Evolutionary conservation across 768 basidiomycete genomes (phyloP).

Genomic region (Cytidiella melzeri): DNA sequence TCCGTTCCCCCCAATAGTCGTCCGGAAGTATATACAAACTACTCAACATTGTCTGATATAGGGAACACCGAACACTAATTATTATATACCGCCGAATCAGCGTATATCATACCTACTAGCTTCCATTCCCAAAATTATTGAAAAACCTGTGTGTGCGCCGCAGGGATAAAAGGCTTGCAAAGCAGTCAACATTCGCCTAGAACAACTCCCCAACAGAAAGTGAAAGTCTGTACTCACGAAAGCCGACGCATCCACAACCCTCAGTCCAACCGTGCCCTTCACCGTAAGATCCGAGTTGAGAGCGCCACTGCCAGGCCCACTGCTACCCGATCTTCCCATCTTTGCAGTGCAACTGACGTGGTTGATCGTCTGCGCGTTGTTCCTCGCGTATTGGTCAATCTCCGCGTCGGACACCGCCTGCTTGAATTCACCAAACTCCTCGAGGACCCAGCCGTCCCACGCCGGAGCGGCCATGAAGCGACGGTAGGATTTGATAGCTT

Average conservation of each 20-base stretch:
- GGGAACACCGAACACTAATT: no score
- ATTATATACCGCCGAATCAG: no score
- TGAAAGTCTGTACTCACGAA: slow-evolving; percentile 2
- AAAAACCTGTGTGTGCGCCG: slow-evolving; percentile 2
- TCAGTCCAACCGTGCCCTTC: background rate
- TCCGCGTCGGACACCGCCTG: slow-evolving; percentile 10
- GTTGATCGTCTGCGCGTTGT: slow-evolving; percentile 4
- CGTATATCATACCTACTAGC: no score
- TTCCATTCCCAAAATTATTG: no score
- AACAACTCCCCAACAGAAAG: background rate
- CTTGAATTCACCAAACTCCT: background rate
- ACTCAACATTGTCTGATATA: no score
- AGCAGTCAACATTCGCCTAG: background rate
- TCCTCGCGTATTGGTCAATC: slow-evolving; percentile 6
- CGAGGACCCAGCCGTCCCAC: background rate
- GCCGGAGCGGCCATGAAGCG: background rate
- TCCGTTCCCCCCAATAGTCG: no score
- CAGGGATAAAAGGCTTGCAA: slow-evolving; percentile 7
- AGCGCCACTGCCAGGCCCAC: background rate
- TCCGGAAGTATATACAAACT: no score
- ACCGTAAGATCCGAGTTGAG: slow-evolving; percentile 1
- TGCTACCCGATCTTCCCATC: background rate
- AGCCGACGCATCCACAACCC: slow-evolving; percentile 6
- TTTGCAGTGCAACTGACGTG: slow-evolving; percentile 4
- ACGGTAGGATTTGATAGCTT: slow-evolving; percentile 6